phyloP scores from a whole-genome alignment of 73 alveolate genomes.

The Paramecium pentaurelia region DNA sequence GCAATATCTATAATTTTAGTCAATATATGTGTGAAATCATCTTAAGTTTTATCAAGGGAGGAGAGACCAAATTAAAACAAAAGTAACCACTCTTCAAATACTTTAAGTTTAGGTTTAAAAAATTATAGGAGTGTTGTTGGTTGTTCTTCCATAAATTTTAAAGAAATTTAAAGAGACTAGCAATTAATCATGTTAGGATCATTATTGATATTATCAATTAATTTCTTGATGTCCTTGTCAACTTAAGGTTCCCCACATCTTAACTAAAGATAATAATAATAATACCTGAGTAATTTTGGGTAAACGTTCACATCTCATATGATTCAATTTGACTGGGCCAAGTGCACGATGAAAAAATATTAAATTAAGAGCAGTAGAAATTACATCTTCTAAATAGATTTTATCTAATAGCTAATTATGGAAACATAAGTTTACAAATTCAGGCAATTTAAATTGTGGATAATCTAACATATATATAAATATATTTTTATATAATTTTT shows the following conservation, averaged over 20 bases:
- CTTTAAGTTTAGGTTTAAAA: not conserved
- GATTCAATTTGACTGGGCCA: constrained; percentile 8
- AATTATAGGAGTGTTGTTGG: not conserved
- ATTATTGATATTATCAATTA: not conserved
- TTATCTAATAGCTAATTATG: not conserved
- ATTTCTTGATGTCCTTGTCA: not conserved
- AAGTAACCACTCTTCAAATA: constrained; percentile 19
- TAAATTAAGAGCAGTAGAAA: not conserved
- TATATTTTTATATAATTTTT: not conserved
- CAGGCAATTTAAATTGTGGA: constrained; percentile 5
- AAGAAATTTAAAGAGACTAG: not conserved
- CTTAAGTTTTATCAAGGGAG: not conserved
- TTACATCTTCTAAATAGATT: not conserved
- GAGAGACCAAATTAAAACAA: not conserved
- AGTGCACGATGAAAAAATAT: not conserved
- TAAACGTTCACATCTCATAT: not conserved
- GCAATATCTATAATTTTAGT: not conserved
- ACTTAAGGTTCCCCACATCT: constrained; percentile 46
- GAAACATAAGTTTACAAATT: not conserved
- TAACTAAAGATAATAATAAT: not conserved
- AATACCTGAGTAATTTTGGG: not conserved
- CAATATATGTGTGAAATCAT: not conserved
- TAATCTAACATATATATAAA: not conserved
- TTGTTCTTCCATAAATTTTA: constrained; percentile 4
- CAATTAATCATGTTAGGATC: not conserved